Percentiles rank a stretch among this genome's conserved stretches.
phyloP scores from a whole-genome alignment of 768 basidiomycete species.

The Collybia nuda region DNA sequence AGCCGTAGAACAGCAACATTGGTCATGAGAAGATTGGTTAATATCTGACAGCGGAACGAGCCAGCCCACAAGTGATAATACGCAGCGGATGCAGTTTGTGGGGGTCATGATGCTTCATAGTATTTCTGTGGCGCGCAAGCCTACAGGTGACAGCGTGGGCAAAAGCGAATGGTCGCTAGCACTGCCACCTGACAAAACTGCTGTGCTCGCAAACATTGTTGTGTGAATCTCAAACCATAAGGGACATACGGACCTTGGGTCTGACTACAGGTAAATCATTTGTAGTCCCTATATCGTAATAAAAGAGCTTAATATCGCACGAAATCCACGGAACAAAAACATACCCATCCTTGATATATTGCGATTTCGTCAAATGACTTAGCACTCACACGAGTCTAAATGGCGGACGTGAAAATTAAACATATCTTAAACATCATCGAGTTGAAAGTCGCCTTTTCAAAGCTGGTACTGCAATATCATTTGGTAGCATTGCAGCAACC shows the following conservation, averaged over 20 bases:
- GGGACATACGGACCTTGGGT: too few species aligned
- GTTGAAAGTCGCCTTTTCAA: constrained; percentile 20
- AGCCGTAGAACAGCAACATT: too few species aligned
- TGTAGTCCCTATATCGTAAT: too few species aligned
- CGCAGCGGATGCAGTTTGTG: constrained; percentile 21
- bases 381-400: too few species aligned
- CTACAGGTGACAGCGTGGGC: constrained; percentile 36
- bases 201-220: neutral
- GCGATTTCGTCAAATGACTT: too few species aligned
- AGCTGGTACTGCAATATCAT: constrained; percentile 27
- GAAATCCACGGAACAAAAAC: neutral
- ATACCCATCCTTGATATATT: too few species aligned
- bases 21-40: neutral
- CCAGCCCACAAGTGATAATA: constrained; percentile 35
- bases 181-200: constrained; percentile 27
- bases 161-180: constrained; percentile 22
- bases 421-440: constrained; percentile 2
- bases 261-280: too few species aligned
- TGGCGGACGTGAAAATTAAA: neutral
- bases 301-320: neutral
- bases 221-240: too few species aligned
- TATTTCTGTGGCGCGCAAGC: constrained; percentile 41
- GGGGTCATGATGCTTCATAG: constrained; percentile 60
- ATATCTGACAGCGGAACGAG: constrained; percentile 73
- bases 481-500: constrained; percentile 36